Conservation (phyloP, 768 basidiomycete genomes). For the Rhodosporidiobolus sp. region DNA sequence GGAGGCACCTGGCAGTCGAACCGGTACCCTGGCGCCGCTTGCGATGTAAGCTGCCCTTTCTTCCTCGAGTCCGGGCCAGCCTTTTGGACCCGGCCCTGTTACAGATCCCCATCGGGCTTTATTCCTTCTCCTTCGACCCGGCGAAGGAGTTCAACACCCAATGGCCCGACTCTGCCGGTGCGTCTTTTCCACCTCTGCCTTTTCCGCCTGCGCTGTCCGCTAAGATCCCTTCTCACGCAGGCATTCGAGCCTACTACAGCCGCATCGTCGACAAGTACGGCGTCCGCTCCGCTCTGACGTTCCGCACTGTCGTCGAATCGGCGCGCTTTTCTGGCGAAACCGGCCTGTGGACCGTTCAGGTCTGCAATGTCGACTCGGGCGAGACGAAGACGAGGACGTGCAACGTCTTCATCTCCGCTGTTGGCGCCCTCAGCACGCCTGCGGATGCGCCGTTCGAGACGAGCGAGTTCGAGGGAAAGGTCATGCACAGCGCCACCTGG, state of each 20-base stretch:
- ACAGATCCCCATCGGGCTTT: slow-evolving; percentile 23
- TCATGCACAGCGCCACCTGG: slow-evolving; percentile 41
- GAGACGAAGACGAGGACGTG: slow-evolving; percentile 24
- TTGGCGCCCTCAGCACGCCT: slow-evolving; percentile 24
- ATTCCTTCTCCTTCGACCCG: slow-evolving; percentile 23
- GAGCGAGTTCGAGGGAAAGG: slow-evolving; percentile 27
- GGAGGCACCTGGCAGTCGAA: no score
- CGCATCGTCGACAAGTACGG: slow-evolving; percentile 21
- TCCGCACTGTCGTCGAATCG: slow-evolving; percentile 30
- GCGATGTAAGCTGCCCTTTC: slow-evolving; percentile 18
- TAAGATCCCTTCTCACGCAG: background rate
- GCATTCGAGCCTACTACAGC: slow-evolving; percentile 15
- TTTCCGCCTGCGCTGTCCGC: background rate
- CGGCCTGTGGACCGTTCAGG: slow-evolving; percentile 30
- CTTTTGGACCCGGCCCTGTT: background rate
- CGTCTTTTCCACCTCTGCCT: background rate
- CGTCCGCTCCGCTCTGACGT: slow-evolving; percentile 18
- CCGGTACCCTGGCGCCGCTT: slow-evolving; percentile 12
- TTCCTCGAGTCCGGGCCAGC: background rate
- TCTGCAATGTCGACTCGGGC: slow-evolving; percentile 32
- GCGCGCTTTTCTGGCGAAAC: slow-evolving; percentile 25
- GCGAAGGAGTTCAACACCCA: slow-evolving; percentile 19
- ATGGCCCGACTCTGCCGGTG: slow-evolving; percentile 1
- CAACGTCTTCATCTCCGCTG: slow-evolving; percentile 41
- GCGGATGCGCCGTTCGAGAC: slow-evolving; percentile 19